Base-by-base conservation (phyloP, 2,329 filamentous ascomycete genomes). In the Epichloe amarillans region DNA sequence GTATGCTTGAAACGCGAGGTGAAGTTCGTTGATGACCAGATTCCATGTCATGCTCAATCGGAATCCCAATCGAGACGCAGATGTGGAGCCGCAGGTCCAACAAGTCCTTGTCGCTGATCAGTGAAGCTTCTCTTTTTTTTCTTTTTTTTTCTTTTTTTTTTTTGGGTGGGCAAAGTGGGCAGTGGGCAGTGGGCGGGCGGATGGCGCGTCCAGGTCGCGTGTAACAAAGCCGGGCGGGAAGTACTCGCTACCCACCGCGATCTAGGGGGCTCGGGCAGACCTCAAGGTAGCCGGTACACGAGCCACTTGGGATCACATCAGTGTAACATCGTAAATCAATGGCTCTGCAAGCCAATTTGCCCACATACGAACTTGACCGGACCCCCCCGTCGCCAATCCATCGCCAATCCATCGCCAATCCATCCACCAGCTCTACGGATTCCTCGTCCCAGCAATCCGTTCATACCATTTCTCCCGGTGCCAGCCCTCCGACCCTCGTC, bases 131-230 rank as follows among this genome's bases (percentile, higher is more conserved):
- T 3, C 7, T 26, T 26, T 26, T 8, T 26, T 26, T 26, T 26
- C n/a, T n/a, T n/a, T n/a, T n/a, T n/a, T n/a, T n/a, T n/a, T n/a
- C n/a, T n/a, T n/a, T n/a, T 26, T 26, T 26, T 8, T 26, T 26
- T 26, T 26, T 8, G 0, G 6, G 26, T 26, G 2, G 26, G 26
- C 7, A 26, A 2, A 30, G 26, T 30, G 26, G 26, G 26, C 26
- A 30, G 26, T 30, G 23, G 23, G 23, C 23, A 26, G 23, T 26
- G 23, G 23, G 7, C 23, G 23, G 23, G 0, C 23, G 2, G 6
- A 43, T 37, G 48, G 48, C 46, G 46, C 46, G 46, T 47, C 46
- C 48, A 40, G 19, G 41, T 46, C 48, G 48, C 48, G 41, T 50
- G 48, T 30, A 4, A 21, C 33, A n/a, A 40, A 35, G 38, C 30